Evolutionary conservation across 495 filamentous ascomycete species (phyloP), one percentile per base, ranked within the genome.

Genomic region (Penicillium taxi): DNA sequence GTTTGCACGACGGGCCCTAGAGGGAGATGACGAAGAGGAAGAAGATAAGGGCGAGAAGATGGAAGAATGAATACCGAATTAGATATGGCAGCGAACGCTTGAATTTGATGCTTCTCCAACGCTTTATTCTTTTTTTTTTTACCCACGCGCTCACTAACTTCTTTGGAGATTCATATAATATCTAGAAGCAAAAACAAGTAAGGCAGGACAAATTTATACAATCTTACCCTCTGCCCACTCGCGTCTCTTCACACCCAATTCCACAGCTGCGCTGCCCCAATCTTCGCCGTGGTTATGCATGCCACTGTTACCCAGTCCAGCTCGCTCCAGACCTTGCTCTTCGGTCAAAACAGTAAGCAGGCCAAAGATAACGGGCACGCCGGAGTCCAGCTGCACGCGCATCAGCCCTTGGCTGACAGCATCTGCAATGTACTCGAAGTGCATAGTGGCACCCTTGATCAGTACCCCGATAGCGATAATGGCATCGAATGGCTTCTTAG

Each of bases 361-460:
- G 2, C 91, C 91, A 59, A 98, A 95, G 27, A 96, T 76, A 31
- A 98, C 81, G 14, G 91, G 91, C 19, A 90, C 73, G 11, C 84
- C 85, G 9, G 77, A 75, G 56, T 96, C 90, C 18, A 96, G 64
- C 48, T 91, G 86, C 36, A 98, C 80, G 35, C 84, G 81, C 91
- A 98, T 98, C 45, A 98, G 68, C 7, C 87, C 91, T 26, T 91
- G 83, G 13, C 78, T 83, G 14, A 90, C 86, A 24, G 84, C 80
- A 42, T 94, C 88, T n/a, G 89, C 71, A 41, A 96, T 96, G 58
- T 96, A 95, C 61, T 98, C 89, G 50, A 96, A 96, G 58, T 98
- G 91, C 84, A 94, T 94, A 12, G 91, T 98, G 55, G 93, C 84
- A 47, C 91, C 91, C 67, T 98, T 98, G 60, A 98, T 94, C 18